These are phyloP conservation scores for Aspergillus sp. DNA, from an alignment of 2,329 filamentous ascomycete species.

Conservation along the genomic window DNA sequence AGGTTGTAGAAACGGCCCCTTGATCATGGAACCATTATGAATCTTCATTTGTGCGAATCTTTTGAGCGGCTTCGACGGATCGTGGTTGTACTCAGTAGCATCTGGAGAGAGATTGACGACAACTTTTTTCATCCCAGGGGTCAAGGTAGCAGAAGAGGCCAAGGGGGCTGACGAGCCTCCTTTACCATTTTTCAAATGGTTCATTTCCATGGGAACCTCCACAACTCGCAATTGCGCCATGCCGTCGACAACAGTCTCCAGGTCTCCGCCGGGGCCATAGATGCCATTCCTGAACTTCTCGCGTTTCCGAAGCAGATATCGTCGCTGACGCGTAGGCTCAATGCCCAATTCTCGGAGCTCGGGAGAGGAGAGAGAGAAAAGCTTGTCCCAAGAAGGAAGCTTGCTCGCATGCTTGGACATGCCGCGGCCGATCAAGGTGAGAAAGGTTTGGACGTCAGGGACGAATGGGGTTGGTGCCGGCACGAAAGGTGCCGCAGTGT, in stretches of 20 bases:
- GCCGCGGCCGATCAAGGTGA: constrained; percentile 84
- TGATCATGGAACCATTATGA: constrained; percentile 63
- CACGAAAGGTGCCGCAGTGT: constrained; percentile 40
- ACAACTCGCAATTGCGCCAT: constrained; percentile 55
- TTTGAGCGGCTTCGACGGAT: constrained; percentile 40
- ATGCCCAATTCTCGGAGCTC: constrained; percentile 81
- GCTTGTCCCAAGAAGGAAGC: constrained; percentile 82
- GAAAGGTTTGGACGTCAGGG: constrained; percentile 78
- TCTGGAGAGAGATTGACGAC: constrained; percentile 57
- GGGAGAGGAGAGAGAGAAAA: constrained; percentile 74
- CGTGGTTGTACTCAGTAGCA: constrained; percentile 52
- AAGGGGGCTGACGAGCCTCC: constrained; percentile 21
- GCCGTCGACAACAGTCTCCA: constrained; percentile 65
- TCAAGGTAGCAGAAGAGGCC: constrained; percentile 47
- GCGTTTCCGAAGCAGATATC: constrained; percentile 84
- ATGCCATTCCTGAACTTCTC: constrained; percentile 75
- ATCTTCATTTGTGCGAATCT: constrained; percentile 64
- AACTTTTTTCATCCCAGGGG: constrained; percentile 52
- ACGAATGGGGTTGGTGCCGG: constrained; percentile 79
- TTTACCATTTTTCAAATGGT: constrained; percentile 18
- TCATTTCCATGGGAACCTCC: constrained; percentile 45
- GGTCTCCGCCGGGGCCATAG: constrained; percentile 78
- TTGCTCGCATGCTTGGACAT: constrained; percentile 79
- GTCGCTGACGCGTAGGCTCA: constrained; percentile 74
- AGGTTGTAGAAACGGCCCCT: constrained; percentile 68